A percentile compares a stretch with the other conserved stretches of the same genome.
phyloP scores from a whole-genome alignment of 805 yeast genomes.

The Metschnikowia lachancei region DNA sequence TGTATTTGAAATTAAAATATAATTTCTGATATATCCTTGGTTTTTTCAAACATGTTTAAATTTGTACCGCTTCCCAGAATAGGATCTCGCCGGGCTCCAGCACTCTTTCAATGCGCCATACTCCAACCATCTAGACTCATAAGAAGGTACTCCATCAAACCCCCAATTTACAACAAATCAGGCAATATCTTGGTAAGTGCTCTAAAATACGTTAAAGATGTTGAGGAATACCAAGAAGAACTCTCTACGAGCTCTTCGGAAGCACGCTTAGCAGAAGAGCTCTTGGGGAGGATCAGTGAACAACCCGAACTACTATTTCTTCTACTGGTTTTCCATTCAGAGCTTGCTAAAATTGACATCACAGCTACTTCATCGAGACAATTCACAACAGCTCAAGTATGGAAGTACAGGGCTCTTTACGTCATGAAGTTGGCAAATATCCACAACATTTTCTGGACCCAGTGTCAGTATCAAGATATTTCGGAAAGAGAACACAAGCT shows the following conservation, averaged over 20 bases:
- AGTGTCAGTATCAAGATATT: slow-evolving; percentile 29
- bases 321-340: slow-evolving; percentile 31
- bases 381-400: slow-evolving; percentile 6
- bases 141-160: slow-evolving; percentile 11
- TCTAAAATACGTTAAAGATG: slow-evolving; percentile 29
- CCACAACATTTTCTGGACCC: slow-evolving; percentile 39
- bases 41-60: background rate
- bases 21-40: no score
- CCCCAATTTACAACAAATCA: slow-evolving; percentile 14
- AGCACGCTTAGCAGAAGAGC: slow-evolving; percentile 22
- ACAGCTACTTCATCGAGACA: slow-evolving; percentile 16
- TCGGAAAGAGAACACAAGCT: slow-evolving; percentile 32
- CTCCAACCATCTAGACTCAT: background rate
- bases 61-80: background rate
- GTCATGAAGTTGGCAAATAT: slow-evolving; percentile 25
- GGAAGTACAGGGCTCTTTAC: slow-evolving; percentile 23
- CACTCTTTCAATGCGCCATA: background rate
- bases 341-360: slow-evolving; percentile 32
- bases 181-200: slow-evolving; percentile 17
- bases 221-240: slow-evolving; percentile 26
- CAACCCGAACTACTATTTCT: slow-evolving; percentile 32
- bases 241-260: slow-evolving; percentile 22
- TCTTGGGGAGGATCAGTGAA: slow-evolving; percentile 24
- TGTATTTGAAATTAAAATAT: background rate
- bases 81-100: background rate